These are phyloP conservation scores for Fusarium fujikuroi DNA, from an alignment of 2,329 filamentous ascomycete species.

Conservation along the genomic window DNA sequence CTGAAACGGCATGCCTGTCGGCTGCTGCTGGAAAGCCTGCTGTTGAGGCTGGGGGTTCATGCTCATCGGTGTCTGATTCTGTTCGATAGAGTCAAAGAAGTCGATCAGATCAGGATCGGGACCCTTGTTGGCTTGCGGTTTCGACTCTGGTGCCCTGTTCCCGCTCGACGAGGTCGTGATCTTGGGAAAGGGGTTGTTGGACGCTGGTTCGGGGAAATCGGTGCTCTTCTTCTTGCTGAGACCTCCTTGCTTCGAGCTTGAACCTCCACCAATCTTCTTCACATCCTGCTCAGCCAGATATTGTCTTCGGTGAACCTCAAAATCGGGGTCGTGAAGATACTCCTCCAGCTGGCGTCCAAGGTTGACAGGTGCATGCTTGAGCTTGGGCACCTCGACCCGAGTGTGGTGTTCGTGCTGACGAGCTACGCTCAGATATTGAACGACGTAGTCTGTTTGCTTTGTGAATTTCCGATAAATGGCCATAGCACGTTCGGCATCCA, in stretches of 20 bases:
- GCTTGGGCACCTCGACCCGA: conserved; percentile 90
- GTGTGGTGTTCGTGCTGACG: conserved; percentile 93
- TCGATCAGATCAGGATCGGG: conserved; percentile 86
- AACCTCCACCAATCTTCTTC: conserved; percentile 61
- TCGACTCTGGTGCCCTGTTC: conserved; percentile 50
- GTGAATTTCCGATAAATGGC: conserved; percentile 93
- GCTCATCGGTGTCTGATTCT: conserved; percentile 80
- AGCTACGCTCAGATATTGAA: conserved; percentile 87
- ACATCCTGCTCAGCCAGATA: conserved; percentile 90
- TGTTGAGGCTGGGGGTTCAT: conserved; percentile 51
- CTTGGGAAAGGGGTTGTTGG: conserved; percentile 57
- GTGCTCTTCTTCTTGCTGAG: conserved; percentile 50
- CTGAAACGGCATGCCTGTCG: conserved; percentile 42
- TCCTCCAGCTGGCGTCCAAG: conserved; percentile 90
- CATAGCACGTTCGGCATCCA: conserved; percentile 91
- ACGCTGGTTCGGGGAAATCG: conserved; percentile 52
- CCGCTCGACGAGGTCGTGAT: conserved; percentile 46
- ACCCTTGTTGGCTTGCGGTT: conserved; percentile 66
- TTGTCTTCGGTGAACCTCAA: conserved; percentile 91
- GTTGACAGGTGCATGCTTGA: conserved; percentile 96
- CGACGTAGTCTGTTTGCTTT: conserved; percentile 90
- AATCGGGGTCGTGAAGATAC: conserved; percentile 93
- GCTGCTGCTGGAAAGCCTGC: conserved; percentile 49
- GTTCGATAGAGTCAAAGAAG: conserved; percentile 94
- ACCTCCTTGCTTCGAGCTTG: conserved; percentile 45